A percentile compares a stretch with the other conserved stretches of the same genome.
Evolutionary conservation across 164 flowering plant species (phyloP).

Genomic region (Chimonanthus salicifolius): DNA sequence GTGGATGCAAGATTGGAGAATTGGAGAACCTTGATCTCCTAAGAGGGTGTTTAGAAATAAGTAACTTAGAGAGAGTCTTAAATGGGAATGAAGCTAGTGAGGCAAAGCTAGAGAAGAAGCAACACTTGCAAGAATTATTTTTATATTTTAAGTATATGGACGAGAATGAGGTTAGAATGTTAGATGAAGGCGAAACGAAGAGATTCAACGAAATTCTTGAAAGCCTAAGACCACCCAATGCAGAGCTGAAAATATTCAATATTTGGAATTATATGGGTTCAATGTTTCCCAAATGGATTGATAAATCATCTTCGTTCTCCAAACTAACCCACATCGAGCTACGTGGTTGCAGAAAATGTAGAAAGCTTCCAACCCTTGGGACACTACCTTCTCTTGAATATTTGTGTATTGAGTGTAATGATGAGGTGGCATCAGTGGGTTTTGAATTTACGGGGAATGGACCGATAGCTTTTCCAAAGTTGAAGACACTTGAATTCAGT

Average conservation of each 20-base stretch:
- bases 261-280: neutral
- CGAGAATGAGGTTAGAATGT: neutral
- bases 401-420: neutral
- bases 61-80: neutral
- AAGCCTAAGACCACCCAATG: slow-evolving; percentile 1
- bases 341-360: neutral
- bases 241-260: neutral
- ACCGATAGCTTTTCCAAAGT: slow-evolving; percentile 4
- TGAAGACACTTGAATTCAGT: neutral
- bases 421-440: slow-evolving; percentile 1
- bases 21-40: slow-evolving; percentile 8
- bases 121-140: neutral
- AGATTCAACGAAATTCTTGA: neutral
- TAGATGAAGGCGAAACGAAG: neutral
- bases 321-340: neutral
- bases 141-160: neutral
- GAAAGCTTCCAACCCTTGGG: slow-evolving; percentile 2
- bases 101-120: neutral
- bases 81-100: neutral
- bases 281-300: slow-evolving; percentile 5
- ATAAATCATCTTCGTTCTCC: neutral
- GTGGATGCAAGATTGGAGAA: slow-evolving; percentile 7
- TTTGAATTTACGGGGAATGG: neutral
- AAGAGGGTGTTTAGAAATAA: neutral
- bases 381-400: slow-evolving; percentile 3